Evolutionary conservation across 2,329 filamentous ascomycete species (phyloP), one percentile per base, ranked within the genome.

Genomic region (Arthrobotrys pseudoclavata): DNA sequence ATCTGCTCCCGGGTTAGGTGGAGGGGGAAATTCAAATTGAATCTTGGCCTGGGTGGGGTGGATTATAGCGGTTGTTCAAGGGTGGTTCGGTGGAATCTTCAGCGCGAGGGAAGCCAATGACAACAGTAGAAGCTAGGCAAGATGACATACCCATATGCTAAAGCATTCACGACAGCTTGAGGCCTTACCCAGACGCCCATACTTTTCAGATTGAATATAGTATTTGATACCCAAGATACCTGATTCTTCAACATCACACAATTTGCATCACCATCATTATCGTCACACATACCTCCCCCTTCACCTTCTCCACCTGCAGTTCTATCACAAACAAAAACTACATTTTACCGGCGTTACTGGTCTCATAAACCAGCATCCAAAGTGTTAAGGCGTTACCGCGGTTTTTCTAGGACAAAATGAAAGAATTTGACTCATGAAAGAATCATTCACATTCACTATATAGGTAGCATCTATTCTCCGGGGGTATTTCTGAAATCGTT

Each of bases 261-360:
- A 42, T 60, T 42, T 60, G 34, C 55, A 40, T 42, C 31, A 42
- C 12, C 29, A 37, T n/a, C 52, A 40, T 9, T 9, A 57, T 57
- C 31, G 13, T 37, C 52, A 40, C 29, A 18, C n/a, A 18, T 22
- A 4, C 29, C 31, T 15, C 29, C 7, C 9, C n/a, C n/a, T 57
- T 22, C 52, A 42, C 15, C 55, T 18, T 22, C 5, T 24, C 13
- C 5, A 42, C 55, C 18, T n/a, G 13, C 9, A 24, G 18, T 42
- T 29, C 18, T 42, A 40, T 42, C 31, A 42, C 31, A 24, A n/a
- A 45, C 2, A 42, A 40, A 22, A 60, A 24, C 34, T 60, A 60
- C 55, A 60, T 60, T 57, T 42, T 60, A 60, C 20, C 22, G 55
- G 55, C 55, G 55, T 60, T 60, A 40, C 34, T 60, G 55, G 55